A percentile compares a stretch with the other conserved stretches of the same genome.
These are phyloP conservation scores for Ogataea degrootiae DNA, from an alignment of 805 yeast species.

Conservation along the genomic window DNA sequence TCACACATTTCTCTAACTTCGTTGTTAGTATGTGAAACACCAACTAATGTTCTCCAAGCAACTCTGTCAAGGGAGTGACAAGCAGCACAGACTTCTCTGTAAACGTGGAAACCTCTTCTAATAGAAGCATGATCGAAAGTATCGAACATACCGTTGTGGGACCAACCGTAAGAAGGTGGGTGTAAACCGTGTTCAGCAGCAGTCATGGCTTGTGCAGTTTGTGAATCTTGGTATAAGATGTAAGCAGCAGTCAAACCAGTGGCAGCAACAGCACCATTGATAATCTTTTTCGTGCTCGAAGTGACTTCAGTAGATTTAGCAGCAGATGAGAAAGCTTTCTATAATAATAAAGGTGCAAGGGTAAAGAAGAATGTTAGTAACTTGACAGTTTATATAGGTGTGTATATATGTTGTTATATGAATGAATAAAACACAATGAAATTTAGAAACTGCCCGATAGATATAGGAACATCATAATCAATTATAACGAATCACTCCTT, in stretches of 20 bases:
- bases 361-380: conserved; percentile 12
- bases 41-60: conserved; percentile 98
- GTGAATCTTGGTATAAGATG: conserved; percentile 75
- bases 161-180: conserved; percentile 89
- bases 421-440: neutral
- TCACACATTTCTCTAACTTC: conserved; percentile 94
- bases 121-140: conserved; percentile 92
- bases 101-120: conserved; percentile 98
- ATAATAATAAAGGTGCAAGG: neutral
- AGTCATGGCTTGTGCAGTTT: conserved; percentile 93
- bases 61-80: conserved; percentile 96
- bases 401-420: too few relatives aligned
- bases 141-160: conserved; percentile 87
- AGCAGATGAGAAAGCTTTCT: conserved; percentile 34
- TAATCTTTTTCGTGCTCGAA: conserved; percentile 40
- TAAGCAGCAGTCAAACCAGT: conserved; percentile 80
- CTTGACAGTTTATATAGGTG: too few relatives aligned
- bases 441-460: too few relatives aligned
- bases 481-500: too few relatives aligned
- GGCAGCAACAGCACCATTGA: conserved; percentile 63
- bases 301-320: conserved; percentile 27
- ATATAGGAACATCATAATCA: too few relatives aligned
- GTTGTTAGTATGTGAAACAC: conserved; percentile 85
- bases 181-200: conserved; percentile 99
- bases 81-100: conserved; percentile 98